Percentiles rank a stretch among this genome's conserved stretches.
phyloP scores from a whole-genome alignment of 495 filamentous ascomycete species.

The Xylaria curta region DNA sequence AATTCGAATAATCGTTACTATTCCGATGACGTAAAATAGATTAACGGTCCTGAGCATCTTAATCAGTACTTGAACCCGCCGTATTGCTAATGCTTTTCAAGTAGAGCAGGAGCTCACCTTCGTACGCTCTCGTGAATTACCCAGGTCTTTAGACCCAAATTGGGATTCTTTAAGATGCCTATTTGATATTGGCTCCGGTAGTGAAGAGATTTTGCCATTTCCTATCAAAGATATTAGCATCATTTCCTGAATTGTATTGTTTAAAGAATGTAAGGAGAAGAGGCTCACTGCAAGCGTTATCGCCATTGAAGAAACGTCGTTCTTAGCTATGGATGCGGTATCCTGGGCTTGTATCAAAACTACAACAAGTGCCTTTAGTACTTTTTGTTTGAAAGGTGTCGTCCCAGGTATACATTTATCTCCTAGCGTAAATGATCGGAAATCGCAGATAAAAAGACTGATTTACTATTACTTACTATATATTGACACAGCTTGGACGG shows the following conservation, averaged over 20 bases:
- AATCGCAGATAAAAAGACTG: neutral
- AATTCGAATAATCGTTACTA: neutral
- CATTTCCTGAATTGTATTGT: neutral
- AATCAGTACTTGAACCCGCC: neutral
- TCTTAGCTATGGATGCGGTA: neutral
- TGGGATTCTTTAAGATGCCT: neutral
- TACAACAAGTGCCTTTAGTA: neutral
- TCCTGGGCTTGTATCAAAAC: conserved; percentile 1
- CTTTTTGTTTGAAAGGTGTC: neutral
- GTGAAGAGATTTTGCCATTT: neutral
- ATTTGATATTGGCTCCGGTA: neutral
- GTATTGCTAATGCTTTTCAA: neutral
- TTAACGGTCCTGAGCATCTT: neutral
- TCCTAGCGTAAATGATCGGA: neutral
- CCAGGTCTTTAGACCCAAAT: neutral
- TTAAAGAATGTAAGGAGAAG: neutral
- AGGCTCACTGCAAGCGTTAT: neutral
- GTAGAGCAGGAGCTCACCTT: conserved; percentile 6
- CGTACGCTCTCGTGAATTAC: conserved; percentile 1
- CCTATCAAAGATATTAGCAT: neutral
- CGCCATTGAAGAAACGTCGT: neutral
- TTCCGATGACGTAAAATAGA: neutral
- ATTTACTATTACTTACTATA: neutral
- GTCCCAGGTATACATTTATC: neutral
- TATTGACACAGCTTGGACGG: neutral